Percentiles rank a stretch among this genome's conserved stretches.
phyloP scores from a whole-genome alignment of 2,329 filamentous ascomycete genomes.

The Laburnicola sp. region DNA sequence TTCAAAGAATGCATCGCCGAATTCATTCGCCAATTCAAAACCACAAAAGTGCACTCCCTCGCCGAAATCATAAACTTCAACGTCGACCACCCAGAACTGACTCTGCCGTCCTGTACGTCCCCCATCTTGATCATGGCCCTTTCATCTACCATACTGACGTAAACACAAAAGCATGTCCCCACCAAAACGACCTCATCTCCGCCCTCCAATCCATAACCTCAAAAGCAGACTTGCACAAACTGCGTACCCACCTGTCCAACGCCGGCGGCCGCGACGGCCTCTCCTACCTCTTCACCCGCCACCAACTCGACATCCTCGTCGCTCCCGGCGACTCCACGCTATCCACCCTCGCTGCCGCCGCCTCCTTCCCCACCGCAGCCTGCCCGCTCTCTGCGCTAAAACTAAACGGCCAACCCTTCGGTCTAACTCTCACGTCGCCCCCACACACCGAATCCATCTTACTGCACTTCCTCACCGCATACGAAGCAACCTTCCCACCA shows the following conservation, averaged over 20 bases:
- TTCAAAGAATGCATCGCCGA: slow-evolving; percentile 40
- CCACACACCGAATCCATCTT: slow-evolving; percentile 38
- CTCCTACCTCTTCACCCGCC: slow-evolving; percentile 34
- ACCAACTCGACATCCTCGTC: slow-evolving; percentile 38
- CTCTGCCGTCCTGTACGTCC: slow-evolving; percentile 33
- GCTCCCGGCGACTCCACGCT: slow-evolving; percentile 42
- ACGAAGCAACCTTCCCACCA: slow-evolving; percentile 41
- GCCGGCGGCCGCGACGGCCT: slow-evolving; percentile 39
- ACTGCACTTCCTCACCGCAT: slow-evolving; percentile 43
- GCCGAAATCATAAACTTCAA: slow-evolving; percentile 46
- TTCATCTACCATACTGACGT: background rate
- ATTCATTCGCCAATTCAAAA: slow-evolving; percentile 41
- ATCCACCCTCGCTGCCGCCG: slow-evolving; percentile 41
- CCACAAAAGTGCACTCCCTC: slow-evolving; percentile 42
- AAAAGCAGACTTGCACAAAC: slow-evolving; percentile 31
- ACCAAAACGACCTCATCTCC: slow-evolving; percentile 43
- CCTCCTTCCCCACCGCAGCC: slow-evolving; percentile 42
- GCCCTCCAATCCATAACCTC: slow-evolving; percentile 31
- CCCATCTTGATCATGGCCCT: background rate
- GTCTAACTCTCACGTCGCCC: slow-evolving; percentile 36
- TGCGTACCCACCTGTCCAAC: slow-evolving; percentile 30
- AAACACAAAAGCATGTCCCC: slow-evolving; percentile 29
- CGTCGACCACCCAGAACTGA: slow-evolving; percentile 41
- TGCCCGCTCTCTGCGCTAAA: slow-evolving; percentile 40
- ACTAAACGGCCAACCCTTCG: slow-evolving; percentile 43